Percentiles rank a stretch among this genome's conserved stretches.
Conservation (phyloP, 2,329 filamentous ascomycete genomes). For the Fusarium sacchari region DNA sequence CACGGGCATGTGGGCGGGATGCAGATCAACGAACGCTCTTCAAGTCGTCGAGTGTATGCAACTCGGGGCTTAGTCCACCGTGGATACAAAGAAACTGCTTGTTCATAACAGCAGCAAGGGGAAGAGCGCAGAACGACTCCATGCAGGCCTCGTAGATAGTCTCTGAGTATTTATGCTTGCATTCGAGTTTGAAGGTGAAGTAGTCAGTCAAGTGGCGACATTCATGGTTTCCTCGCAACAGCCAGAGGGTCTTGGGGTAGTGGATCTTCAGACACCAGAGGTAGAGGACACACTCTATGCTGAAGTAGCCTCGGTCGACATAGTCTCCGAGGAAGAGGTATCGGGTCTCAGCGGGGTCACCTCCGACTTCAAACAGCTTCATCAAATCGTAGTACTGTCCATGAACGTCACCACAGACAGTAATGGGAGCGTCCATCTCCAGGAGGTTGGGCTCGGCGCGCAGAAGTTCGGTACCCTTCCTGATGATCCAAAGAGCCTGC, state of each 20-base stretch:
- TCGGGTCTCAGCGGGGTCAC: slow-evolving; percentile 93
- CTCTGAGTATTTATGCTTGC: slow-evolving; percentile 99
- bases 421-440: slow-evolving; percentile 99
- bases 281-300: slow-evolving; percentile 98
- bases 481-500: slow-evolving; percentile 95
- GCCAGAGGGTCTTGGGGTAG: slow-evolving; percentile 97
- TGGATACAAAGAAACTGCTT: slow-evolving; percentile 99
- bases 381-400: slow-evolving; percentile 99
- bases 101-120: slow-evolving; percentile 98
- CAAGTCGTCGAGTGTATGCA: slow-evolving; percentile 94
- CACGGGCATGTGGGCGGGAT: not conserved
- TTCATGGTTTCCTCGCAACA: slow-evolving; percentile 97
- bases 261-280: slow-evolving; percentile 99
- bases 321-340: slow-evolving; percentile 99
- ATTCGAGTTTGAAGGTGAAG: slow-evolving; percentile 99
- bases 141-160: slow-evolving; percentile 96
- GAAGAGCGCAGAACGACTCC: slow-evolving; percentile 95
- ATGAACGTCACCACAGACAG: slow-evolving; percentile 97
- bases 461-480: slow-evolving; percentile 86
- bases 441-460: slow-evolving; percentile 92
- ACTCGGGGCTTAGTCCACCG: slow-evolving; percentile 92
- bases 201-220: slow-evolving; percentile 99
- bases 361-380: slow-evolving; percentile 99
- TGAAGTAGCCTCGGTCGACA: slow-evolving; percentile 98
- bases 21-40: slow-evolving; percentile 73